Evolutionary conservation across 192 early-diverging fungal species (phyloP), one percentile per base, ranked within the genome.

Genomic region (Pilobolus umbonatus): DNA sequence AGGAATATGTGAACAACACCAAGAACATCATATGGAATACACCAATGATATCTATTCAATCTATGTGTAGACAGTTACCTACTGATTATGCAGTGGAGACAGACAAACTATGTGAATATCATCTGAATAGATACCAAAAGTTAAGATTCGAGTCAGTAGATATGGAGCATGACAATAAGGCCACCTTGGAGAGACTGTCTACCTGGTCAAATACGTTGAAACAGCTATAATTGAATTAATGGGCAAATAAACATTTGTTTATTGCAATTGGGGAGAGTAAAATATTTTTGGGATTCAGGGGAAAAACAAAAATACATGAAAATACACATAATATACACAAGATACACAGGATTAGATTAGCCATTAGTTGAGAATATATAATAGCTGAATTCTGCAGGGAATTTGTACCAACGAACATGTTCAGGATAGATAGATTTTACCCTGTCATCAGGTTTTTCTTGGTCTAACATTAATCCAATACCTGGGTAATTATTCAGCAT

Each of bases 401-500:
- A 68, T 5, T 49, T 12, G 32, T 52, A 68, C 1, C 11, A 5
- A 3, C 14, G 66, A 22, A 58, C 48, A 1, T 9, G 14, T 2
- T 4, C 12, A 1, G 62, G 24, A 12, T 67, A 60, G 1, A 2
- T 21, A 24, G 42, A 39, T 22, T 67, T n/a, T n/a, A n/a, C n/a
- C n/a, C n/a, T n/a, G n/a, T n/a, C n/a, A n/a, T n/a, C n/a, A n/a
- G n/a, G n/a, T n/a, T n/a, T n/a, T n/a, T n/a, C n/a, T n/a, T n/a
- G n/a, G n/a, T n/a, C n/a, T n/a, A n/a, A n/a, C n/a, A 48, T 22
- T 14, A 48, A 22, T 39, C 52, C 61, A 17, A 62, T 49, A n/a
- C n/a, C n/a, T n/a, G n/a, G n/a, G n/a, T n/a, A n/a, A n/a, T n/a
- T n/a, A n/a, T n/a, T n/a, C n/a, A n/a, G n/a, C n/a, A n/a, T n/a